These are phyloP conservation scores for Phytophthora ramorum DNA, from an alignment of 352 stramenopile species.

Conservation along the genomic window DNA sequence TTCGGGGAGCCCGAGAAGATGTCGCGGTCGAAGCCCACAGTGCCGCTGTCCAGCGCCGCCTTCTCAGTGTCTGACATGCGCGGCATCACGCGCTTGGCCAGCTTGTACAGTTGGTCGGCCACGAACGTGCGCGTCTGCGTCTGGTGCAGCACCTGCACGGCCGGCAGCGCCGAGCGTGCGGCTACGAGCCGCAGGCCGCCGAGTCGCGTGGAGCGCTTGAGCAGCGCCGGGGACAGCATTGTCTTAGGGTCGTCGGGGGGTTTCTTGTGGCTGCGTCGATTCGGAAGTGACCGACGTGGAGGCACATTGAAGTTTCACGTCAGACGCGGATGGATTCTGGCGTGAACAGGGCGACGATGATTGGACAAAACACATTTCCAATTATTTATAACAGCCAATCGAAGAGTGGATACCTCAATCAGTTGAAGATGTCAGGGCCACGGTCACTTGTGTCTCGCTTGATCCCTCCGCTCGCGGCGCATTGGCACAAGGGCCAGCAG, in stretches of 20 bases:
- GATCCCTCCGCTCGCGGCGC: slow-evolving; percentile 70
- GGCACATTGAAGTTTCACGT: slow-evolving; percentile 35
- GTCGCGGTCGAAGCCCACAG: slow-evolving; percentile 97
- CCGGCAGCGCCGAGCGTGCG: slow-evolving; percentile 47
- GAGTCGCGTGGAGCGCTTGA: slow-evolving; percentile 40
- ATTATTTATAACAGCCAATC: too few relatives aligned
- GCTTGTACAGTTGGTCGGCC: slow-evolving; percentile 92
- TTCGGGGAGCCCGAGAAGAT: slow-evolving; percentile 96
- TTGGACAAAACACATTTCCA: not conserved
- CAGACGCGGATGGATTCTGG: slow-evolving; percentile 11
- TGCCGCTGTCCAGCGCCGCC: slow-evolving; percentile 94
- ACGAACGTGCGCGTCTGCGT: slow-evolving; percentile 79
- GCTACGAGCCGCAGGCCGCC: slow-evolving; percentile 29
- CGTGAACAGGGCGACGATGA: slow-evolving; percentile 3
- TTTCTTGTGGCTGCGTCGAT: slow-evolving; percentile 31
- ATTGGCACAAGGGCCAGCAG: slow-evolving; percentile 81
- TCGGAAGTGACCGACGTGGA: slow-evolving; percentile 27
- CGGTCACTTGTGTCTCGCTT: slow-evolving; percentile 48
- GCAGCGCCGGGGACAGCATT: slow-evolving; percentile 47
- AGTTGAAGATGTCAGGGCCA: slow-evolving; percentile 4
- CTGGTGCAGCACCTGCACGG: slow-evolving; percentile 65
- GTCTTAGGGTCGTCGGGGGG: not conserved
- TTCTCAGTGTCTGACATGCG: slow-evolving; percentile 96
- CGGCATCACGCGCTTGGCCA: slow-evolving; percentile 96
- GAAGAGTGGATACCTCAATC: not conserved